Evolutionary conservation across 2,329 filamentous ascomycete genomes (phyloP), one percentile per base, ranked within the genome.

Genomic region (Aspergillus texensis): DNA sequence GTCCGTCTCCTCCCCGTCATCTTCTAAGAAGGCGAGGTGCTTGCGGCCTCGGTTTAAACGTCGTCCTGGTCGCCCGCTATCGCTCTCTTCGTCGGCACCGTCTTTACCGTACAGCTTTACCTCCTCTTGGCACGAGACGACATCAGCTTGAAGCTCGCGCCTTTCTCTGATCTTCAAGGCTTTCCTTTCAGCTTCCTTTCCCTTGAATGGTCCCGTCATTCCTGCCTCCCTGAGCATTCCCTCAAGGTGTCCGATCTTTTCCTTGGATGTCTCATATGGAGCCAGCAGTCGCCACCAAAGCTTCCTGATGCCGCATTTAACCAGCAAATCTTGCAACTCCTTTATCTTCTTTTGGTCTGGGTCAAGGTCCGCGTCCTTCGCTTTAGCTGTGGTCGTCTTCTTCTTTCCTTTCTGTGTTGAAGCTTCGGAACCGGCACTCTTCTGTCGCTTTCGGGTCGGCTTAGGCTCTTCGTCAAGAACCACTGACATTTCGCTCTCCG

Each of bases 291-390:
- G 88, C 57, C 86, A 87, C 94, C 95, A 99, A 65, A 97, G 86
- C 75, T 97, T 98, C 59, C 93, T 90, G 61, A 97, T 88, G 34
- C 94, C 94, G 72, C 94, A 99, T 78, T 97, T 97, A 53, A 90
- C 80, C 8, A 99, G 85, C 78, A 94, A 93, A 10, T 88, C 87
- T 79, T 98, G 94, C 4, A 98, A 83, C 56, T 89, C 91, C 78
- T 97, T 98, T 74, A 97, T 91, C 75, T 96, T 91, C 4, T 86
- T 88, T 63, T 92, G 88, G 64, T 93, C 86, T 0, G 90, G 86
- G 21, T 88, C 82, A 2, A 80, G 69, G 10, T 82, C 72, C n/a
- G 80, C 71, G 63, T 83, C 83, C 21, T 83, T 84, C 19, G 75
- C 59, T 70, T 81, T 79, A 1, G 75, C 8, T 32, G 48, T 67